Evolutionary conservation across 2,329 filamentous ascomycete species (phyloP), one percentile per base, ranked within the genome.

Genomic region (Aspergillus ustus): DNA sequence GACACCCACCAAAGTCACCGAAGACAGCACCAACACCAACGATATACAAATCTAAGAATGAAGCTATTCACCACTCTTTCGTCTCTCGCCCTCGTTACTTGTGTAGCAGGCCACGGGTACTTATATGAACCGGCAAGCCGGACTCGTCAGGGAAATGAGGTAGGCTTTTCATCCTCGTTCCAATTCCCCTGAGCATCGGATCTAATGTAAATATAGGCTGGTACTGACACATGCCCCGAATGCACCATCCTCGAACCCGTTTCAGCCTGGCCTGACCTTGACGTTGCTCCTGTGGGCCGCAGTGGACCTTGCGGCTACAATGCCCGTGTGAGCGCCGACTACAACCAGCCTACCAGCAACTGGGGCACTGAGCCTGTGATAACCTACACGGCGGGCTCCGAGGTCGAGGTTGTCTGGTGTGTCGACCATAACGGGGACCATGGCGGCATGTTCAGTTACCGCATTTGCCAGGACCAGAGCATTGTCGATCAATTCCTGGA

Each of bases 361-460:
- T 85, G 82, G 82, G 83, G 83, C 22, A 73, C 69, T 9, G 57
- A 71, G 0, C 71, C 77, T 0, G 80, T 84, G 0, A 77, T 69
- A 1, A 82, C 77, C 1, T 85, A 84, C 70, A 70, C 71, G 0
- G 72, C 80, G 0, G 83, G 83, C 0, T 72, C 84, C 8, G 70
- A 77, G 0, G 70, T 85, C 28, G 80, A 83, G 22, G 83, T 85
- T 0, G 74, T 84, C 67, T 85, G 84, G 84, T 85, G 84, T 57
- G 78, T 85, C 20, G 84, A 86, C 66, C 73, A 84, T 71, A 85
- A 85, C 64, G 84, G 84, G 0, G 83, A 85, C 65, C 83, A 85
- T 63, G 83, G 83, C 25, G 84, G 83, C 70, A 85, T 85, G 83
- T 85, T 84, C 71, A 78, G 71, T 65, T 85, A 84, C 70, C 81